Base-by-base conservation (phyloP, 225 moss, liverwort and hornwort genomes). In the Ulota crispa region DNA sequence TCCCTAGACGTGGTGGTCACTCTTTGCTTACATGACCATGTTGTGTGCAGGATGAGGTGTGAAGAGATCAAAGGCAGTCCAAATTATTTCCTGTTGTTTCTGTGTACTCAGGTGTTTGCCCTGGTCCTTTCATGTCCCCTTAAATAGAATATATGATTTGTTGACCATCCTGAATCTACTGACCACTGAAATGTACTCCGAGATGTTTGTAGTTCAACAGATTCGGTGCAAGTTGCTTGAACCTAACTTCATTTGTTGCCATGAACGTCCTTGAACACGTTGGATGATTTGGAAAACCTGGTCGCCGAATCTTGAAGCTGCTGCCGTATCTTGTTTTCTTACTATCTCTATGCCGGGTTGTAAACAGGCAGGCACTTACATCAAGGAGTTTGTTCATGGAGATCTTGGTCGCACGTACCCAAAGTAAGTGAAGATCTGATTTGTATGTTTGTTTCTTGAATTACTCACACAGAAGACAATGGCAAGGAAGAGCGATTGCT, bases 341-440 rank as follows among this genome's bases (percentile, higher is more conserved):
- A 88, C 72, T 19, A 73, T 70, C 45, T 3, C n/a, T 64, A 50
- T 18, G 30, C 72, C 31, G 30, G 34, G 73, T 59, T 77, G 30
- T 52, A 12, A 74, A 78, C 90, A 95, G 97, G 98, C 98, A 73
- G 98, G 94, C 69, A 99, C 98, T 55, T 99, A 99, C 77, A 89
- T 99, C 72, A 99, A 99, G 85, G 98, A 99, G 85, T 99, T 99
- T 43, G 96, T 99, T 71, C 98, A 99, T 85, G 98, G 96, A 79
- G 98, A 99, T 82, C 87, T 99, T 68, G 98, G 98, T 71, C 93
- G 98, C 74, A 99, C 95, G 27, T 85, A 88, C 70, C 96, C 98
- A 0, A 99, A 96, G 97, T 97, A 85, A 81, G 89, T 83, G 56
- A 86, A 67, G 20, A 39, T 76, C 54, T 73, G 43, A 36, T 84